phyloP scores from a whole-genome alignment of 75 land plant species.

The Adiantum capillusveneris region DNA sequence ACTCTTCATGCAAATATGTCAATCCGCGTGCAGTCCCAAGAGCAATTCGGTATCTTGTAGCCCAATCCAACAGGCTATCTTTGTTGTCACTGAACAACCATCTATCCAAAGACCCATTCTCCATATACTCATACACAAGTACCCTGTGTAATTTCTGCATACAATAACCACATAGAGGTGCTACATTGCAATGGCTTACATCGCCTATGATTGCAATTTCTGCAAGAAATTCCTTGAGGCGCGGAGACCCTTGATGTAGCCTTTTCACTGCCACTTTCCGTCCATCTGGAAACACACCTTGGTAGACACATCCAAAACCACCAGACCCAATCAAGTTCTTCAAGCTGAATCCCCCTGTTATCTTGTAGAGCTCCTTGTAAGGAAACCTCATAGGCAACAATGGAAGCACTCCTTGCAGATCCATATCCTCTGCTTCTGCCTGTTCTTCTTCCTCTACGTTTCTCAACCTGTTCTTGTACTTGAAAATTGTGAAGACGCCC shows the following conservation, averaged over 20 bases:
- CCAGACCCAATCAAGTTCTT: conserved; percentile 20
- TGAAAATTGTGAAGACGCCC: background rate
- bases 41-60: conserved; percentile 1
- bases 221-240: conserved; percentile 24
- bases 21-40: conserved; percentile 6
- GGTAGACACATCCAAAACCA: conserved; percentile 32
- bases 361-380: conserved; percentile 8
- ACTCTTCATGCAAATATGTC: conserved; percentile 4
- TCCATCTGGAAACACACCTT: conserved; percentile 23
- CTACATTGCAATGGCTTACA: conserved; percentile 27
- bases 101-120: conserved; percentile 24
- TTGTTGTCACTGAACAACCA: background rate
- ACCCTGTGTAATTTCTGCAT: conserved; percentile 6
- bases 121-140: conserved; percentile 32
- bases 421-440: background rate
- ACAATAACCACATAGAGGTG: conserved; percentile 31
- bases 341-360: conserved; percentile 16
- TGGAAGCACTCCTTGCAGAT: background rate
- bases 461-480: background rate
- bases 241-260: conserved; percentile 5
- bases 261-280: conserved; percentile 26
- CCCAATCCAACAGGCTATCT: conserved; percentile 9
- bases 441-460: background rate
- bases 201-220: conserved; percentile 29
- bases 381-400: conserved; percentile 15